Base-by-base conservation (phyloP, 306 rosid genomes). In the Cucurbita pepo region DNA sequence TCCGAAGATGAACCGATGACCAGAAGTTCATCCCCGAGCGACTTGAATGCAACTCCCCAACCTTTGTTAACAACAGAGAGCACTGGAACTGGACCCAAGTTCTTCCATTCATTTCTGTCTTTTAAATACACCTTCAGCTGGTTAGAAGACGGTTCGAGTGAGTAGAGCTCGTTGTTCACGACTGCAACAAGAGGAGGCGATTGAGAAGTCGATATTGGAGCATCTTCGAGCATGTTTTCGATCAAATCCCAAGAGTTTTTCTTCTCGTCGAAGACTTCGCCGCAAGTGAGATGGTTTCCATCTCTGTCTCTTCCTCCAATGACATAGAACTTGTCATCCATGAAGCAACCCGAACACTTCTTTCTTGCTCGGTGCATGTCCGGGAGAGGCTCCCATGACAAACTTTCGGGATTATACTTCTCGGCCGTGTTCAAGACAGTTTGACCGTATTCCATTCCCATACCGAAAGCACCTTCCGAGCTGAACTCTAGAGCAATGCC, bases 41-140 rank as follows among this genome's bases (percentile, higher is more conserved):
- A 87, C 61, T 91, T 91, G 45, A 91, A 91, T 3, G 94, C 97
- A 9, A 91, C 86, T 38, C 97, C 97, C 96, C 96, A 89, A 37
- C 97, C 97, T 10, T 86, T 21, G 36, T 71, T 78, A 15, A 69
- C 80, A 74, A 86, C 90, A 54, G 91, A 96, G 50, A 83, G 76
- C 43, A 91, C 94, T 10, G 97, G 96, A 37, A 58, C 97, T 9
- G 69, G 69, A 8, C 97, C 97, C 45, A 89, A 58, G 45, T 69
- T 85, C 81, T 80, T 84, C 97, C 97, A 91, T 36, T 82, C 37
- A 45, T 86, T 87, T 44, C 62, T 81, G 19, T 50, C 56, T 76
- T 89, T 89, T 43, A 82, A 4, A 56, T 84, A 89, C 10, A 89
- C 79, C 81, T 87, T 91, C 36, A 91, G 81, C 85, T 86, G 89